A percentile compares a stretch with the other conserved stretches of the same genome.
Evolutionary conservation across 768 basidiomycete genomes (phyloP).

Genomic region (Chiua virens): DNA sequence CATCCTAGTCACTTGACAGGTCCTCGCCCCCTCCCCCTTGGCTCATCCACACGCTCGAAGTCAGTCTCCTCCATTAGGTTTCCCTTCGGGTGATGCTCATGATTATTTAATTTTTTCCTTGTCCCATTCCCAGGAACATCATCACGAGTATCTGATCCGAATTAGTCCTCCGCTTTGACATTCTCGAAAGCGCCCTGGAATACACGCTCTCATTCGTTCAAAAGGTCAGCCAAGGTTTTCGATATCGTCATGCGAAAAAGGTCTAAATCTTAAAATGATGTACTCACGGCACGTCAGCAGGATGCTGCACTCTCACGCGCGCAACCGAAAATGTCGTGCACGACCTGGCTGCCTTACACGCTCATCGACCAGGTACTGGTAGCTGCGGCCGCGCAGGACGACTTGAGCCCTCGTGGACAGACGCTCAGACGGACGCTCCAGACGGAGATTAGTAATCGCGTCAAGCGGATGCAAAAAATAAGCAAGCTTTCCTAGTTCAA

Average conservation of each 20-base stretch:
- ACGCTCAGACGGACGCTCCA: constrained; percentile 50
- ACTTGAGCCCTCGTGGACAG: constrained; percentile 43
- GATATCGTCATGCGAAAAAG: neutral
- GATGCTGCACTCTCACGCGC: constrained; percentile 53
- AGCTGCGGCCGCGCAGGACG: constrained; percentile 55
- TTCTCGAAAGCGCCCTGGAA: constrained; percentile 74
- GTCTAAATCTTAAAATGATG: constrained; percentile 9
- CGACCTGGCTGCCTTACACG: constrained; percentile 81
- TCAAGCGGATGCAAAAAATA: constrained; percentile 69
- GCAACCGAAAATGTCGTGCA: constrained; percentile 51
- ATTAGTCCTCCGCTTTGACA: constrained; percentile 76
- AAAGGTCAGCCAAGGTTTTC: constrained; percentile 49
- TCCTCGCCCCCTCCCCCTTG: constrained; percentile 71
- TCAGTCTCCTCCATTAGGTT: constrained; percentile 27
- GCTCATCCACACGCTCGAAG: constrained; percentile 77
- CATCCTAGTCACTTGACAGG: constrained; percentile 65
- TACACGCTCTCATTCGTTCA: constrained; percentile 69
- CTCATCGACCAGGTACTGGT: constrained; percentile 81
- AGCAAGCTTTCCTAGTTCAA: constrained; percentile 40
- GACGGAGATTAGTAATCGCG: constrained; percentile 58
- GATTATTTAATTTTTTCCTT: neutral
- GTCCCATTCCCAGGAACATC: constrained; percentile 45
- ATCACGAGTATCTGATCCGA: constrained; percentile 84
- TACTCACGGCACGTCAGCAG: constrained; percentile 37
- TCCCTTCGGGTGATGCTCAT: constrained; percentile 1